Evolutionary conservation across 805 yeast species (phyloP).

Genomic region (Wickerhamiella brachini): DNA sequence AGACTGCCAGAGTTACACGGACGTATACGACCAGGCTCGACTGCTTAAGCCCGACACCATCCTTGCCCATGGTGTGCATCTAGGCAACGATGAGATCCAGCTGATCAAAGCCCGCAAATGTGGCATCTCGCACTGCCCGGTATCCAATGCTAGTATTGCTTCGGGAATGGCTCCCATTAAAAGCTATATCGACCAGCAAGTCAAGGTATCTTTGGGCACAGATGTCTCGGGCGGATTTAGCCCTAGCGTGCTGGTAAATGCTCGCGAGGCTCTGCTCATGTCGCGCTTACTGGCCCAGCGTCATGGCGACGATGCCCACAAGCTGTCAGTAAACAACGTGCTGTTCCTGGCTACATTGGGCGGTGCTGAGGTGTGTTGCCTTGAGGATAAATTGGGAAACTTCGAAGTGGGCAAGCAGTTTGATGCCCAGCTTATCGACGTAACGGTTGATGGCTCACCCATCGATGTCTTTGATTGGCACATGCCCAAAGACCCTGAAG

Average conservation of each 20-base stretch:
- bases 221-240: slow-evolving; percentile 71
- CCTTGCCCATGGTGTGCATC: slow-evolving; percentile 80
- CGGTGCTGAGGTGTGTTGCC: slow-evolving; percentile 65
- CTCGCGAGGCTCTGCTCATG: slow-evolving; percentile 57
- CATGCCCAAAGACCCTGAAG: slow-evolving; percentile 15
- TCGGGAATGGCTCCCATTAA: slow-evolving; percentile 83
- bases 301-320: slow-evolving; percentile 28
- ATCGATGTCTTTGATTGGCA: slow-evolving; percentile 63
- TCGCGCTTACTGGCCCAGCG: slow-evolving; percentile 60
- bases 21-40: slow-evolving; percentile 55
- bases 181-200: slow-evolving; percentile 45
- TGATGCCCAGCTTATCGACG: slow-evolving; percentile 69
- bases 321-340: slow-evolving; percentile 55
- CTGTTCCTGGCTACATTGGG: slow-evolving; percentile 76
- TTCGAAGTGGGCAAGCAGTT: slow-evolving; percentile 68
- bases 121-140: slow-evolving; percentile 88
- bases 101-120: slow-evolving; percentile 40
- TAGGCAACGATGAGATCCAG: slow-evolving; percentile 48
- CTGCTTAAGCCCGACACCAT: slow-evolving; percentile 55
- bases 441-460: slow-evolving; percentile 38
- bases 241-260: slow-evolving; percentile 47
- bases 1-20: slow-evolving; percentile 50
- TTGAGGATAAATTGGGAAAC: slow-evolving; percentile 47
- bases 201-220: slow-evolving; percentile 72
- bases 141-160: slow-evolving; percentile 74